phyloP scores from a whole-genome alignment of 2,329 filamentous ascomycete genomes.

The Macroventuria anomochaeta region DNA sequence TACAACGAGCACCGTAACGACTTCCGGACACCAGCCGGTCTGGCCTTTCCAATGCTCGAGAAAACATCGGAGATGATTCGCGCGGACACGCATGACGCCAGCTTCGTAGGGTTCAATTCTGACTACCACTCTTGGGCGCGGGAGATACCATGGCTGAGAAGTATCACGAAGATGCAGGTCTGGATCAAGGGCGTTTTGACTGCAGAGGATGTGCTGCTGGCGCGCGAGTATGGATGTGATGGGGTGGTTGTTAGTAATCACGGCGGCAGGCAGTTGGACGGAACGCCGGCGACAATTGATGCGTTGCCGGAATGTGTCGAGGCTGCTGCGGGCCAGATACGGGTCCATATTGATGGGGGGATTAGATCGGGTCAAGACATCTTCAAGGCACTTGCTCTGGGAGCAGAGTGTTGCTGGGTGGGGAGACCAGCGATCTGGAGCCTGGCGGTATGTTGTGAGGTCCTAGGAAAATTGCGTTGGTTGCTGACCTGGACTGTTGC shows the following conservation, averaged over 20 bases:
- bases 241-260: slow-evolving; percentile 6
- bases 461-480: not conserved
- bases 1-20: slow-evolving; percentile 5
- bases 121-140: slow-evolving; percentile 2
- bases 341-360: slow-evolving; percentile 3
- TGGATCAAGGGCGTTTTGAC: slow-evolving; percentile 10
- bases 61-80: not conserved
- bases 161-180: slow-evolving; percentile 6
- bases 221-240: slow-evolving; percentile 7
- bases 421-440: slow-evolving; percentile 2
- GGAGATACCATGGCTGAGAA: slow-evolving; percentile 3
- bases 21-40: not conserved
- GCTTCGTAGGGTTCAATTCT: slow-evolving; percentile 2
- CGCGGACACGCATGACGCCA: not conserved
- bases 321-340: slow-evolving; percentile 1
- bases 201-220: slow-evolving; percentile 6
- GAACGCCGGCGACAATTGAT: slow-evolving; percentile 6
- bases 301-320: slow-evolving; percentile 2
- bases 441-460: not conserved
- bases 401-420: slow-evolving; percentile 6
- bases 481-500: not conserved
- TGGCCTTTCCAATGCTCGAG: slow-evolving; percentile 6
- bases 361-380: slow-evolving; percentile 1
- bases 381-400: slow-evolving; percentile 7
- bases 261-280: slow-evolving; percentile 5